Base-by-base conservation (phyloP, 2,329 filamentous ascomycete species). In the Falciphora oryzae region DNA sequence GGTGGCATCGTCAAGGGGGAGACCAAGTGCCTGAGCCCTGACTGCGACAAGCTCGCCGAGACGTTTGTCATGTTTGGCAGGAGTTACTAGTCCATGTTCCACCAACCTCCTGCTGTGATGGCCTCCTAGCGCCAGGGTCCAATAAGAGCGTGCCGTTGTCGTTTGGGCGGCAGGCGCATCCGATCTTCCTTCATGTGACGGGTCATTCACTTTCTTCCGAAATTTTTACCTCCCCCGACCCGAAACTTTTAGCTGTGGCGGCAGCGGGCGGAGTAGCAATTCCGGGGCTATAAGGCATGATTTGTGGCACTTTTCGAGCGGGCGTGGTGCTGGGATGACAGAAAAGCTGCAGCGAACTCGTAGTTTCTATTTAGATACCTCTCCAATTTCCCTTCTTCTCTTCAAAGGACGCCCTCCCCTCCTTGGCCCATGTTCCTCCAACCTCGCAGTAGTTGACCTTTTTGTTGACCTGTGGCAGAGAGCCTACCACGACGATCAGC, bases 11-110 rank as follows among this genome's bases (percentile, higher is more conserved):
- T 90, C 68, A 81, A 86, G 69, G 93, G 91, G 62, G 89, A 91
- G 79, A 97, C 92, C 65, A 93, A 95, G 79, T 99, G 95, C 75
- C 83, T 94, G 71, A 97, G 91, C 83, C 94, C 94, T 57, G 89
- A 94, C 73, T 98, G 94, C 79, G 81, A 82, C 67, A 82, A 81
- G 68, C 79, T 87, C 62, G 94, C 94, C 25, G 87, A 94, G 82
- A 85, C 89, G 73, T 98, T 92, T 90, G 91, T 91, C 77, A 90
- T 97, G 88, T 98, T 97, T 78, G 94, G 94, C 72, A 84, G 90
- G 79, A 89, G 83, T 74, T 87, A 87, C 74, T 87, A 82, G 61
- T 29, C 38, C 3, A 16, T 44, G 38, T 16, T 44, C 16, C 38
- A 18, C 38, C 16, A 44, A 18, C 14, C 32, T 14, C 38, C 3